Conservation (phyloP, 305 asterid species). For the Plantago coronopus region DNA sequence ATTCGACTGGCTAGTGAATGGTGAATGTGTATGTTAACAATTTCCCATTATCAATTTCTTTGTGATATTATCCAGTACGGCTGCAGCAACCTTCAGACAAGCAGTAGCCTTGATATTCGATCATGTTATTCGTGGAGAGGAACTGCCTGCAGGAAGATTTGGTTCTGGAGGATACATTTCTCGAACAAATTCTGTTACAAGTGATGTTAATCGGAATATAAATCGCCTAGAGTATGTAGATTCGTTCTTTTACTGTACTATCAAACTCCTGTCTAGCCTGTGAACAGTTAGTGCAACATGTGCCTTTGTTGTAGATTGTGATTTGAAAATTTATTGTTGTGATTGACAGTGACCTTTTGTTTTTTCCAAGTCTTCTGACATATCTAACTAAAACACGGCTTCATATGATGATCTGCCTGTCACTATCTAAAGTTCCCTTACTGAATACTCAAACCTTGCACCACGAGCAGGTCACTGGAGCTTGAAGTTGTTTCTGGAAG, state of each 20-base stretch:
- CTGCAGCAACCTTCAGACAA: constrained; percentile 99
- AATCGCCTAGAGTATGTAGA: constrained; percentile 76
- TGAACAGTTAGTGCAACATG: constrained; percentile 6
- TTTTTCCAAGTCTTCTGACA: not conserved
- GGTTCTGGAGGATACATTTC: constrained; percentile 82
- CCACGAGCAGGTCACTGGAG: constrained; percentile 71
- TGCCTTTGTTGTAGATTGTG: not conserved
- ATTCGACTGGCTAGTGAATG: constrained; percentile 9
- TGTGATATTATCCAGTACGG: constrained; percentile 71
- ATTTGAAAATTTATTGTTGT: not conserved
- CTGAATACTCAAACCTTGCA: constrained; percentile 29
- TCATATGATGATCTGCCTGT: constrained; percentile 20
- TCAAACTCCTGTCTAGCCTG: constrained; percentile 18
- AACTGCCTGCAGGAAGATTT: constrained; percentile 79
- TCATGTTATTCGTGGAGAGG: constrained; percentile 72
- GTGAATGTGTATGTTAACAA: constrained; percentile 10
- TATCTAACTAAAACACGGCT: not conserved
- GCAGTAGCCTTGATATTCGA: constrained; percentile 98
- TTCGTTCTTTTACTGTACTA: constrained; percentile 21
- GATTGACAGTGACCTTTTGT: constrained; percentile 2
- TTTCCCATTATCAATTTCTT: constrained; percentile 24
- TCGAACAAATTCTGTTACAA: constrained; percentile 84
- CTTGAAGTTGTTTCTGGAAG: constrained; percentile 65
- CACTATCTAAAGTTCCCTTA: constrained; percentile 22
- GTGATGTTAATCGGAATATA: constrained; percentile 88